Base-by-base conservation (phyloP, 2,329 filamentous ascomycete genomes). In the Amauroascus verrucosus region DNA sequence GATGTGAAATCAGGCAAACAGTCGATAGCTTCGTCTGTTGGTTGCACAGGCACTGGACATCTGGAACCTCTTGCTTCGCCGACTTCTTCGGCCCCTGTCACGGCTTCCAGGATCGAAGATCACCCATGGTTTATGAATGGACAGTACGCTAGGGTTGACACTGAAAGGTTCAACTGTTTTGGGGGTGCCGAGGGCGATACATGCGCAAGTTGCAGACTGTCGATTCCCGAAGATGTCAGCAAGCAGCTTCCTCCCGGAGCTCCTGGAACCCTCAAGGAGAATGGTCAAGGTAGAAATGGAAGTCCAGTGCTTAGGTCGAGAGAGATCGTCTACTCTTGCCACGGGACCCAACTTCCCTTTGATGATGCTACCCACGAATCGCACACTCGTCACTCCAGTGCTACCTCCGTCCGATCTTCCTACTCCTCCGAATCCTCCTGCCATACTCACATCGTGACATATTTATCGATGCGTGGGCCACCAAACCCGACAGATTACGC, bases 131-230 rank as follows among this genome's bases (percentile, higher is more conserved):
- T 79, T 55, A 64, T 76, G 4, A 65, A 62, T 38, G 59, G 61
- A 28, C 68, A 67, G 32, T 65, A 65, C 38, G 63, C 63, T 35
- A 63, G 67, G 2, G 62, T 70, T 13, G 75, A 77, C 48, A 67
- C 67, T 14, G 74, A 77, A n/a, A 72, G 64, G 51, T 60, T 69
- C 28, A 73, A 70, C 58, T 68, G 67, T n/a, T 63, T 68, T 38
- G 65, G 67, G 40, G 66, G 68, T 24, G 62, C 70, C 1, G 76
- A 79, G 53, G 69, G 71, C 40, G 77, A 79, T 44, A 75, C 73
- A 11, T 81, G 78, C 64, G 77, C 77, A 51, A 80, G 78, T 64
- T 81, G 78, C 64, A 75, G 72, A 57, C 72, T 81, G 61, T 73
- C 74, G 6, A 67, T 81, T 1, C 78, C 78, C 7, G 75, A 77